Percentiles rank a stretch among this genome's conserved stretches.
phyloP scores from a whole-genome alignment of 805 yeast species.

The Saccharomycopsis microspora region DNA sequence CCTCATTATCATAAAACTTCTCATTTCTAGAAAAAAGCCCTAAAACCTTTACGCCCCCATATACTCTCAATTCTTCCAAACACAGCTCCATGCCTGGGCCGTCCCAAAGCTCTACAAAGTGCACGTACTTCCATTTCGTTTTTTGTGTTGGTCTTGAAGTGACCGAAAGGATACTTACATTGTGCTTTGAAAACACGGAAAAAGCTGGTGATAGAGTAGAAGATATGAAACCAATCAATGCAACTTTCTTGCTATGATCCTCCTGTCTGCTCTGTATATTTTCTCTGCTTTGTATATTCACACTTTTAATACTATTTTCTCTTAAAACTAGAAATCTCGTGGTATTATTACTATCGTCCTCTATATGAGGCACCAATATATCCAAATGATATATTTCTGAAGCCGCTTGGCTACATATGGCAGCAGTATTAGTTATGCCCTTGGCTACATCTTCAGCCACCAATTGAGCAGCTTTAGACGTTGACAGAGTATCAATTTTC shows the following conservation, averaged over 20 bases:
- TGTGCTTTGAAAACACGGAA: constrained; percentile 39
- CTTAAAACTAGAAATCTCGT: constrained; percentile 75
- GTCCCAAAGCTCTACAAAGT: constrained; percentile 63
- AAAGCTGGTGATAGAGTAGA: constrained; percentile 20
- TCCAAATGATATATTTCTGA: constrained; percentile 48
- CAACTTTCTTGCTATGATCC: constrained; percentile 23
- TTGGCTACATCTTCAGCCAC: constrained; percentile 29
- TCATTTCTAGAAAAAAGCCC: constrained; percentile 6
- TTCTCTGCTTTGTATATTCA: constrained; percentile 1
- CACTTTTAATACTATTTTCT: constrained; percentile 19
- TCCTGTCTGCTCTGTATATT: background rate
- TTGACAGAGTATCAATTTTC: constrained; percentile 60
- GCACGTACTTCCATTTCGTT: constrained; percentile 70
- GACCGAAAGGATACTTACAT: constrained; percentile 58
- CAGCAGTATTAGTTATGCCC: constrained; percentile 37
- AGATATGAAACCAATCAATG: constrained; percentile 51
- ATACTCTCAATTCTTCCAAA: constrained; percentile 28
- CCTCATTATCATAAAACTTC: constrained; percentile 1
- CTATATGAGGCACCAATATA: constrained; percentile 44
- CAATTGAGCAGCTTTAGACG: constrained; percentile 73
- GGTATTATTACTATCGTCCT: constrained; percentile 66
- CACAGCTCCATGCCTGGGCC: constrained; percentile 23
- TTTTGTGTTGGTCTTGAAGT: constrained; percentile 65
- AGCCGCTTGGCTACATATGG: constrained; percentile 66
- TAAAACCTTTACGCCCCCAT: constrained; percentile 32